Evolutionary conservation across 345 rosid species (phyloP).

Genomic region (Syzygium grande): DNA sequence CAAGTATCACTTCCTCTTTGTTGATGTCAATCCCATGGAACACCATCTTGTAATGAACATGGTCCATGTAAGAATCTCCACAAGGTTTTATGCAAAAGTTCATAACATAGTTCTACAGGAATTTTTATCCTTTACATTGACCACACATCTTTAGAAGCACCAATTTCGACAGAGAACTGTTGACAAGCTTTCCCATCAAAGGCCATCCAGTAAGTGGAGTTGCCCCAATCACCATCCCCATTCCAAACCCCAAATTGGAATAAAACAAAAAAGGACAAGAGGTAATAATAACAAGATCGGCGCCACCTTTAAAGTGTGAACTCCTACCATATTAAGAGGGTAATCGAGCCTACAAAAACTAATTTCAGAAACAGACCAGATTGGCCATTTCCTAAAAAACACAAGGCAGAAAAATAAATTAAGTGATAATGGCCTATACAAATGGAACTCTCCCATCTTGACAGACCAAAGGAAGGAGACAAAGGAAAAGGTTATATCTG

Average conservation of each 20-base stretch:
- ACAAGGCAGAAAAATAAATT: not conserved
- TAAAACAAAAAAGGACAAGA: not conserved
- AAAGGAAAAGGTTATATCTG: not conserved
- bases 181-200: not conserved
- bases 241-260: not conserved
- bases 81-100: not conserved
- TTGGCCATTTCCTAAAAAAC: not conserved
- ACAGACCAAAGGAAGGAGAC: not conserved
- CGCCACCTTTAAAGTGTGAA: not conserved
- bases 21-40: slow-evolving; percentile 82
- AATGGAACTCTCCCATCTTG: not conserved
- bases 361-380: not conserved
- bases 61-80: not conserved
- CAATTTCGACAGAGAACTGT: not conserved
- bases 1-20: slow-evolving; percentile 74
- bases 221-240: not conserved
- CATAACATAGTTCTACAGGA: not conserved
- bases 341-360: not conserved
- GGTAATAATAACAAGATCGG: not conserved
- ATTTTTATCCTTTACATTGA: not conserved
- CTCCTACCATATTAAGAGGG: not conserved
- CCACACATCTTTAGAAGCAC: not conserved
- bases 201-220: not conserved
- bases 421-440: not conserved
- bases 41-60: slow-evolving; percentile 33